Evolutionary conservation across 164 flowering plant species (phyloP).

Genomic region (Echeveria elegans): DNA sequence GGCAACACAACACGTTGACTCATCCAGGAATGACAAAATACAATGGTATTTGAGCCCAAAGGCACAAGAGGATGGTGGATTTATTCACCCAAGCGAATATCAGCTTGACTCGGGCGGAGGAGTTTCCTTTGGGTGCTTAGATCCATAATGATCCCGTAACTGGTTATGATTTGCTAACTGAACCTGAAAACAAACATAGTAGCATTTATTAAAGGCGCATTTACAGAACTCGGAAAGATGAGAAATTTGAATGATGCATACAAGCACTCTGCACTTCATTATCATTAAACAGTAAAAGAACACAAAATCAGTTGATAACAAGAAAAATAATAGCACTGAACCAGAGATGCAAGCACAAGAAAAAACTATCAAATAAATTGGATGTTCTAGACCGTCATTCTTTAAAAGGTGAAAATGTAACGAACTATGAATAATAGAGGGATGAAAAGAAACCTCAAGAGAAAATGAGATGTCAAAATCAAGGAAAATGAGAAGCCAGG

Average conservation of each 20-base stretch:
- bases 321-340: too few relatives aligned
- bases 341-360: background rate
- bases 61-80: background rate
- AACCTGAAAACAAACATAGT: slow-evolving; percentile 33
- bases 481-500: too few relatives aligned
- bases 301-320: background rate
- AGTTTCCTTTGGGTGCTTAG: slow-evolving; percentile 80
- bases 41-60: background rate
- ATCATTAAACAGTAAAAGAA: too few relatives aligned
- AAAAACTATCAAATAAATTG: too few relatives aligned
- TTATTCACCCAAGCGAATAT: slow-evolving; percentile 1
- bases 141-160: slow-evolving; percentile 68
- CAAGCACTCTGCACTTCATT: background rate
- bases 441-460: too few relatives aligned
- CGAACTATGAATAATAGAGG: too few relatives aligned
- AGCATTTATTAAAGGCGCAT: background rate
- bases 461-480: too few relatives aligned
- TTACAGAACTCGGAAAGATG: background rate
- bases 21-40: background rate
- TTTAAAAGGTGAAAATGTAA: too few relatives aligned
- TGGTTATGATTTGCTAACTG: slow-evolving; percentile 73
- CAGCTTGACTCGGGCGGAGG: slow-evolving; percentile 58
- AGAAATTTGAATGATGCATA: background rate
- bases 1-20: background rate
- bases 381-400: background rate